Conservation (phyloP, 1,139 yeast genomes). For the Kodamaea derodonti region DNA sequence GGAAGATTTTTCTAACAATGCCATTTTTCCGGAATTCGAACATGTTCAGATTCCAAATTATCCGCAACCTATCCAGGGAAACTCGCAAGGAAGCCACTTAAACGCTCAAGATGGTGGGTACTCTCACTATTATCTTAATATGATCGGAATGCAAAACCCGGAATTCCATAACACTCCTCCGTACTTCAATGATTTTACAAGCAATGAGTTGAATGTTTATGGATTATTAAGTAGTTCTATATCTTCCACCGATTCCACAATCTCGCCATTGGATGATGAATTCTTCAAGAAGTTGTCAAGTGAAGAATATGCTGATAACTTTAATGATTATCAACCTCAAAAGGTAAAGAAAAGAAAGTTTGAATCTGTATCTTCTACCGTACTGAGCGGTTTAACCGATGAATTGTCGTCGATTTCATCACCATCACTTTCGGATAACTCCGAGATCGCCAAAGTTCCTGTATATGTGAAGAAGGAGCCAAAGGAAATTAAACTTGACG, state of each 20-base stretch:
- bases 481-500: not conserved
- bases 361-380: conserved; percentile 8
- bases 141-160: conserved; percentile 8
- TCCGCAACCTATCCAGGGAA: not conserved
- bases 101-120: conserved; percentile 2
- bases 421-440: conserved; percentile 1
- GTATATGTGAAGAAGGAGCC: conserved; percentile 6
- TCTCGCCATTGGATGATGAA: conserved; percentile 17
- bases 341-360: conserved; percentile 10
- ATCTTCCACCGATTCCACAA: conserved; percentile 12
- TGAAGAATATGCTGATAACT: conserved; percentile 1
- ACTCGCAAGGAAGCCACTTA: not conserved
- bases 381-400: not conserved
- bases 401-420: conserved; percentile 1
- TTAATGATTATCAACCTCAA: not conserved
- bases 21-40: not conserved
- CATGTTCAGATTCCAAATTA: not conserved
- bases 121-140: conserved; percentile 10
- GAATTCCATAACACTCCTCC: conserved; percentile 8
- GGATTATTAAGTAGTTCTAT: conserved; percentile 9
- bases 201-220: conserved; percentile 5
- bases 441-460: conserved; percentile 1
- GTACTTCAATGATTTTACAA: conserved; percentile 14
- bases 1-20: not conserved
- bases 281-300: conserved; percentile 14